Base-by-base conservation (phyloP, 768 basidiomycete species). In the Macrolepiota fuliginosa region DNA sequence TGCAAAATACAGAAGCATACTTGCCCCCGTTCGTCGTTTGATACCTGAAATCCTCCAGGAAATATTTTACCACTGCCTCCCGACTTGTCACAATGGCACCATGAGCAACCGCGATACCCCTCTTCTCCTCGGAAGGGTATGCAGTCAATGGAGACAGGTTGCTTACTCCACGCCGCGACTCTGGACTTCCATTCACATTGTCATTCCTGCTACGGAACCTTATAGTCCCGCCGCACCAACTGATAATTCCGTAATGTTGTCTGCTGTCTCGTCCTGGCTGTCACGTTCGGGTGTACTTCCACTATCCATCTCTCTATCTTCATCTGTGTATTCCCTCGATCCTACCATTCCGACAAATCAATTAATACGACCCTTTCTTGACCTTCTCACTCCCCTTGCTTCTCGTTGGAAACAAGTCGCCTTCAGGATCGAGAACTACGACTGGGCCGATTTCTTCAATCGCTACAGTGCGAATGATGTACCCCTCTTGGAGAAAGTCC, bases 141-240 rank as follows among this genome's bases (percentile, higher is more conserved):
- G 66, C 32, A 59, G 62, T 3, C 19, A 51, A 2, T 71, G 72
- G 72, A 58, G 71, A 7, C 39, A 56, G 25, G 53, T 71, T 13
- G 65, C 65, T 0, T 50, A 67, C 24, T 51, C 66, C 1, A 70
- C 69, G 6, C 70, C 72, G 1, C 54, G 42, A 17, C 62, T 72
- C 2, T 73, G 72, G 69, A 24, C 68, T 1, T 65, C 66, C 13
- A 56, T 69, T n/a, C 63, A 68, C 45, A 64, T 67, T 10, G 45
- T 53, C 15, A 58, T 63, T n/a, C 66, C 66, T 25, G 39, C 51
- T 19, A 4, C 54, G 22, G 22, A 55, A 15, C 39, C 60, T n/a
- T 55, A 35, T 47, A 24, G 47, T 25, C 19, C 53, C 6, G n/a
- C 19, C 15, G 19, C 19, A 11, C 45, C 47, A 22, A 25, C 46